Evolutionary conservation across 305 asterid species (phyloP).

Genomic region (Coffea humblotiana): DNA sequence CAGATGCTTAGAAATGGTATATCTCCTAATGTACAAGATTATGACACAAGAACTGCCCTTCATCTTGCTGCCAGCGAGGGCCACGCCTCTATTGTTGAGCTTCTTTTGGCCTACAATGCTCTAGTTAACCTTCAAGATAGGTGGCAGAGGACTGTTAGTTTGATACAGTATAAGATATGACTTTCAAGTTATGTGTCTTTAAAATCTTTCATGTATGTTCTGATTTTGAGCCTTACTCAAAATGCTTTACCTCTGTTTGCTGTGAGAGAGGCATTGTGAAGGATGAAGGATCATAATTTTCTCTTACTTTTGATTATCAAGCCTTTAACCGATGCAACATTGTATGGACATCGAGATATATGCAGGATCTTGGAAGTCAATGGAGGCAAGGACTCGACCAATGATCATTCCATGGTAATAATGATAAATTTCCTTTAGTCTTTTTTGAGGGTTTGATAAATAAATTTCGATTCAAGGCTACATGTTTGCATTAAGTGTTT

Average conservation of each 20-base stretch:
- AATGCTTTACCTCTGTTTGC: neutral
- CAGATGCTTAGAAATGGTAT: no score
- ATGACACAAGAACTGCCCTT: no score
- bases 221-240: neutral
- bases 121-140: constrained; percentile 62
- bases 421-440: neutral
- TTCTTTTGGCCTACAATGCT: no score
- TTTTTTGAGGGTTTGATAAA: neutral
- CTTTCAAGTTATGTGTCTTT: neutral
- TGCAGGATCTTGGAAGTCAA: constrained; percentile 66
- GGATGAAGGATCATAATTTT: neutral
- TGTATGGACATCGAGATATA: constrained; percentile 58
- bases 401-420: constrained; percentile 51
- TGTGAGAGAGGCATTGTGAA: neutral
- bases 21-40: no score
- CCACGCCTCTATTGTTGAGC: no score
- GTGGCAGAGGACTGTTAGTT: constrained; percentile 53
- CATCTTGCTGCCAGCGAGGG: no score
- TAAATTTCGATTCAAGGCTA: neutral
- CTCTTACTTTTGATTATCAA: constrained; percentile 19
- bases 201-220: neutral
- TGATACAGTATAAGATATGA: neutral
- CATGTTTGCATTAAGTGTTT: neutral
- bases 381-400: constrained; percentile 54
- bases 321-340: constrained; percentile 65